Base-by-base conservation (phyloP, 306 rosid species). In the Geum urbanum region DNA sequence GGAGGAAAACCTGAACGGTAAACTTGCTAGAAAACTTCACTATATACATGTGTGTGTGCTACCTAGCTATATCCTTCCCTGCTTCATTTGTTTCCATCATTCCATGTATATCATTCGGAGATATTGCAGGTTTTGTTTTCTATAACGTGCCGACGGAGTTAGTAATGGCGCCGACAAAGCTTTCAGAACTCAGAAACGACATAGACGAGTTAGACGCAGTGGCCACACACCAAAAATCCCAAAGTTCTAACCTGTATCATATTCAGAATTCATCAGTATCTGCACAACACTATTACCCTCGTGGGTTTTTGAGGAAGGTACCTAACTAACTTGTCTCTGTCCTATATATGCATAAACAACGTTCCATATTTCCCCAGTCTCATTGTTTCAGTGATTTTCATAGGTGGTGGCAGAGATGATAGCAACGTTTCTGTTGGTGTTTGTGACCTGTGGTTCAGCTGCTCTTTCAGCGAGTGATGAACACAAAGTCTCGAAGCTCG, bases 381-480 rank as follows among this genome's bases (percentile, higher is more conserved):
- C 10, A 43, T 43, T 43, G 9, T 6, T 43, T 43, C 46, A 4
- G 46, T 43, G 46, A 43, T 20, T 27, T 48, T 15, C 5, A 10
- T 32, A 90, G 98, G 86, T 89, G 71, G 53, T 84, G 74, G 96
- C 96, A 4, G 96, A 92, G 80, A 76, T 67, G 0, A 86, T 89
- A 63, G 92, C 96, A 0, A 92, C 92, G 0, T 86, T 63, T 69
- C 58, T 92, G 12, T 66, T 92, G 80, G 98, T 92, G 78, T 92
- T 92, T 74, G 92, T 84, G 67, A 84, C 86, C 2, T 84, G 92
- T 76, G 98, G 91, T 1, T 43, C 84, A 1, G 96, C 92, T 6
- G 98, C 89, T 1, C 63, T 89, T 6, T 77, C 72, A 66, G 69
- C 16, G 0, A 70, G 44, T n/a, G 89, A 92, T 74, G 88, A 83